phyloP scores from a whole-genome alignment of 495 filamentous ascomycete genomes.

The Talaromyces thailandensis region DNA sequence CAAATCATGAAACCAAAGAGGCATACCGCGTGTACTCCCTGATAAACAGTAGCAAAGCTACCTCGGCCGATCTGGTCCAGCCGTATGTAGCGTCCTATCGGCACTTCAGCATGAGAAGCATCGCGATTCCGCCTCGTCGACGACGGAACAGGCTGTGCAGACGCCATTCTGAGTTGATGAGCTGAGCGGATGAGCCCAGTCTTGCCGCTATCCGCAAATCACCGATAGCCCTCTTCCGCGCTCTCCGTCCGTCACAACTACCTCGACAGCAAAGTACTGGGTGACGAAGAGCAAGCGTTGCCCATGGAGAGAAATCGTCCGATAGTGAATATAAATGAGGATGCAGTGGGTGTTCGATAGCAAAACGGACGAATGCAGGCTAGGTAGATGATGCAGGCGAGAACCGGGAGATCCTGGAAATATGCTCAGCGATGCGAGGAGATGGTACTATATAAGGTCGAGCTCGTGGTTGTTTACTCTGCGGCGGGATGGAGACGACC shows the following conservation, averaged over 20 bases:
- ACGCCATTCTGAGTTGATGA: constrained; percentile 22
- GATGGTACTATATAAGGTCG: constrained; percentile 4
- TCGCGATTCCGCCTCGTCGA: constrained; percentile 32
- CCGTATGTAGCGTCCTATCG: constrained; percentile 68
- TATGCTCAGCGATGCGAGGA: background rate
- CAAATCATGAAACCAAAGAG: background rate
- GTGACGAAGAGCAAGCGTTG: constrained; percentile 1
- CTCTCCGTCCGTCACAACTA: constrained; percentile 30
- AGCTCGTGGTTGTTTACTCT: background rate
- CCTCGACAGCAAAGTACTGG: constrained; percentile 19
- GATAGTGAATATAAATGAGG: background rate
- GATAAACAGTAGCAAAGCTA: constrained; percentile 91
- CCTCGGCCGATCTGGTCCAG: constrained; percentile 85
- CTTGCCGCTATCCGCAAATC: constrained; percentile 2
- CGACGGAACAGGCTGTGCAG: constrained; percentile 16
- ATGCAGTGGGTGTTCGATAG: background rate
- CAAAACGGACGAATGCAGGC: background rate
- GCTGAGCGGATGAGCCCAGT: constrained; percentile 9
- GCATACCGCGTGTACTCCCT: constrained; percentile 75
- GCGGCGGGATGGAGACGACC: background rate
- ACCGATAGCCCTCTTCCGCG: constrained; percentile 9
- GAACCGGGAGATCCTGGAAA: background rate
- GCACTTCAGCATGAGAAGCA: constrained; percentile 43
- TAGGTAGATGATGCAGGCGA: background rate
- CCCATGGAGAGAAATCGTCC: constrained; percentile 3